Conservation (phyloP, 768 basidiomycete genomes). For the Goffeauzyma gilvescens region DNA sequence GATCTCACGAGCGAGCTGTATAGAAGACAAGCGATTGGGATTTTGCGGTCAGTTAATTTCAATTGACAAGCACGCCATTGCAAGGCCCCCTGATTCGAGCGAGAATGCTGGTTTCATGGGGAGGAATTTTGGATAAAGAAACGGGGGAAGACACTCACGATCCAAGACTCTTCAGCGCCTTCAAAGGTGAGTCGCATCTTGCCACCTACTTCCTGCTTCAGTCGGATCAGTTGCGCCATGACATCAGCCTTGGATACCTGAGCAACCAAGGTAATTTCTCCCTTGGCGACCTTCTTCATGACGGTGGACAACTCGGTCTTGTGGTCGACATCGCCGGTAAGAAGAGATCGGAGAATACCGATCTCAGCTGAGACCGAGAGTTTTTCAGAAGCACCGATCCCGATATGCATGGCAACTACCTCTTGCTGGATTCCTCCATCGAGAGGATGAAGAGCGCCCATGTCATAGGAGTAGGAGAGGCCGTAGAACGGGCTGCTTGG, state of each 20-base stretch:
- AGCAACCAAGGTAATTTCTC: slow-evolving; percentile 45
- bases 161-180: slow-evolving; percentile 28
- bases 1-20: slow-evolving; percentile 50
- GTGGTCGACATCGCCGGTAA: slow-evolving; percentile 36
- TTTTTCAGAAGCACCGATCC: slow-evolving; percentile 37
- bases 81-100: too few relatives aligned
- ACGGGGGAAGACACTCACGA: slow-evolving; percentile 17
- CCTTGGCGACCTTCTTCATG: slow-evolving; percentile 40
- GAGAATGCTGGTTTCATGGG: slow-evolving; percentile 37
- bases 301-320: slow-evolving; percentile 37
- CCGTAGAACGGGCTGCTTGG: slow-evolving; percentile 45
- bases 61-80: not conserved
- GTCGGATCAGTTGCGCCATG: slow-evolving; percentile 45
- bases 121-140: too few relatives aligned
- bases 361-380: slow-evolving; percentile 66
- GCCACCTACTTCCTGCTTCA: slow-evolving; percentile 47
- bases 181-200: slow-evolving; percentile 34
- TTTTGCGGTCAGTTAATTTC: slow-evolving; percentile 38
- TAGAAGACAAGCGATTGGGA: slow-evolving; percentile 53
- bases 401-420: slow-evolving; percentile 49
- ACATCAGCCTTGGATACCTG: slow-evolving; percentile 48
- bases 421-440: slow-evolving; percentile 45
- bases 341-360: slow-evolving; percentile 47
- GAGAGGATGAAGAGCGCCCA: slow-evolving; percentile 44
- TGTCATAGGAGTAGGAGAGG: slow-evolving; percentile 44